Base-by-base conservation (phyloP, 2,329 filamentous ascomycete genomes). In the Chrysosporium queenslandicum region DNA sequence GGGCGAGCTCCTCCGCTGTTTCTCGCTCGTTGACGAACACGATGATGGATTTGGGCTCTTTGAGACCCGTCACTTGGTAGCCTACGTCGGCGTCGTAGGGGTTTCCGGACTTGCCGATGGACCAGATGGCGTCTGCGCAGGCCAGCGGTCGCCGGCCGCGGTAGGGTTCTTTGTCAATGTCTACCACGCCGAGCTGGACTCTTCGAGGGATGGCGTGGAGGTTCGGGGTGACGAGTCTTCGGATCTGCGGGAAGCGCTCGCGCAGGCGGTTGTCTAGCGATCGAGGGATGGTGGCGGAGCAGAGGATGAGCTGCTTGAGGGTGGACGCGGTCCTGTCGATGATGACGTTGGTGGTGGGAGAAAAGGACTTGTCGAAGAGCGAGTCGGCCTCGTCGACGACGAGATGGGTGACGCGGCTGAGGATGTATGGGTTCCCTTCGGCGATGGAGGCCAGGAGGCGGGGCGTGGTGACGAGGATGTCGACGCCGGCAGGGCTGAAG, bases 1-100 rank as follows among this genome's bases (percentile, higher is more conserved):
- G 72, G 11, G 90, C 83, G 0, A 98, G 77, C 63, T 90, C 81
- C 53, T 85, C 79, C 0, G 91, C 87, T 64, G 87, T 88, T 64
- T 95, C 89, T 32, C 92, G 85, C 74, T 97, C 89, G 68, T 97
- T 97, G 66, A 97, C 91, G 63, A 97, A 97, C 2, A 97, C 89
- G 53, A 97, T 81, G 61, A 98, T 85, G 56, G 87, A 85, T 66
- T 92, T 92, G 21, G 87, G 77, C 54, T 86, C 82, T 3, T 83
- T 71, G 6, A 58, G 61, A 48, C 63, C 63, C 50, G 64, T 67
- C 5, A 57, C 58, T 2, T 65, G 64, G 48, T 70, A 68, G 9
- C 62, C 62, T 3, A 62, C 60, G 23, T 62, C 56, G 25, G 57
- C 55, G 30, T 68, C 65, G 25, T 32, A 50, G n/a, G 47, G 16